Evolutionary conservation across 2,329 filamentous ascomycete species (phyloP).

Genomic region (Lachnellula cervina): DNA sequence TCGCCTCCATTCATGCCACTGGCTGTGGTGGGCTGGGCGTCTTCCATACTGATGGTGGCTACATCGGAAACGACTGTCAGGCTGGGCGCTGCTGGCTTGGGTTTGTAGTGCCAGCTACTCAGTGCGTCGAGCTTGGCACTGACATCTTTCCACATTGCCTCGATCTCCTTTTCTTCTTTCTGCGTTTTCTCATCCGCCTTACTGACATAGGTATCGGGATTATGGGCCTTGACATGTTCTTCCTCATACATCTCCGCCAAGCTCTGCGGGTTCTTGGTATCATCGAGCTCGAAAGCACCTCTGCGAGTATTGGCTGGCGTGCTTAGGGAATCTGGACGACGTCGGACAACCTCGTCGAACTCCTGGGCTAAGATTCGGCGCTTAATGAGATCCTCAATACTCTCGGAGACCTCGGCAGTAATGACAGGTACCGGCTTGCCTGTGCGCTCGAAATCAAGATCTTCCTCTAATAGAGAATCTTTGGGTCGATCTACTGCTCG

Average conservation of each 20-base stretch:
- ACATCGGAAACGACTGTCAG: conserved; percentile 87
- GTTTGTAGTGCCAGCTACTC: conserved; percentile 92
- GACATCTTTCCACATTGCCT: conserved; percentile 76
- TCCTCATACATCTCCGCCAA: conserved; percentile 93
- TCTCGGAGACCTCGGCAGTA: conserved; percentile 83
- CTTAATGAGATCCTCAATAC: conserved; percentile 92
- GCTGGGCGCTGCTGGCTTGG: conserved; percentile 74
- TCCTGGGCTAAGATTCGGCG: conserved; percentile 82
- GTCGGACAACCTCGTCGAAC: conserved; percentile 85
- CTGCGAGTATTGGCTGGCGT: conserved; percentile 58
- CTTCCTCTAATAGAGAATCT: conserved; percentile 90
- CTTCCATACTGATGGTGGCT: conserved; percentile 90
- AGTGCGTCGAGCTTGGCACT: conserved; percentile 79
- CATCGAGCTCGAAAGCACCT: conserved; percentile 68
- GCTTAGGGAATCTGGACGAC: conserved; percentile 69
- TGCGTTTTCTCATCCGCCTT: conserved; percentile 75
- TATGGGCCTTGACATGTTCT: conserved; percentile 73
- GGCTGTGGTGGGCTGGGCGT: conserved; percentile 81
- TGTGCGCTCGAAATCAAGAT: conserved; percentile 90
- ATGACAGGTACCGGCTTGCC: conserved; percentile 94
- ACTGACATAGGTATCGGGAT: conserved; percentile 76
- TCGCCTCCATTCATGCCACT: conserved; percentile 63
- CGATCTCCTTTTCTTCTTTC: conserved; percentile 79
- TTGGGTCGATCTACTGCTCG: conserved; percentile 73
- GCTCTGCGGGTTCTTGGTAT: conserved; percentile 80